Evolutionary conservation across 2,329 filamentous ascomycete species (phyloP).

Genomic region (Chaetomiaceae sp.): DNA sequence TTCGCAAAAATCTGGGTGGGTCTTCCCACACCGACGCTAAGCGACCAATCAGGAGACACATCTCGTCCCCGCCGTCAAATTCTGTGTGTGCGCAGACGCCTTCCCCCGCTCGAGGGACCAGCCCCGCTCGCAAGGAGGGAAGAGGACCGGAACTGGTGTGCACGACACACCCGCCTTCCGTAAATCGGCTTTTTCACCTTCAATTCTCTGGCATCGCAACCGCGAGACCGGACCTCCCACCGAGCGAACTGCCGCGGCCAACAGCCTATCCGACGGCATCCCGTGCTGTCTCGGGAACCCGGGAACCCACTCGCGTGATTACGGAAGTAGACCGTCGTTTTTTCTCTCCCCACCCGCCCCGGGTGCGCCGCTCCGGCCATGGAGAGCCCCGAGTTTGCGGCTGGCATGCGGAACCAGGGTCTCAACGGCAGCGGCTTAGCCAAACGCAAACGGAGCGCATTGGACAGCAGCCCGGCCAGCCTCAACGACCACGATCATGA

Average conservation of each 20-base stretch:
- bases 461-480: constrained; percentile 60
- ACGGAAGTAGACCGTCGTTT: constrained; percentile 4
- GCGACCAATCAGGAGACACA: neutral
- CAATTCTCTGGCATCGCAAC: constrained; percentile 25
- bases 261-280: constrained; percentile 21
- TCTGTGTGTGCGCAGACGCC: neutral
- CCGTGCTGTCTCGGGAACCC: constrained; percentile 22
- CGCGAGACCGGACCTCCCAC: constrained; percentile 29
- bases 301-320: constrained; percentile 17
- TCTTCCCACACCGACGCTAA: neutral
- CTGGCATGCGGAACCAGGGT: constrained; percentile 39
- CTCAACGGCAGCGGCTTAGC: constrained; percentile 35
- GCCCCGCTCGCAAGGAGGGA: neutral
- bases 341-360: constrained; percentile 9
- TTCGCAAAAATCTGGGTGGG: neutral
- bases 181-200: constrained; percentile 29
- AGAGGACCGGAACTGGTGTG: neutral
- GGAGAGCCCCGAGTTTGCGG: constrained; percentile 36
- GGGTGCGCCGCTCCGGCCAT: constrained; percentile 23
- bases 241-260: constrained; percentile 23
- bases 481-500: constrained; percentile 57
- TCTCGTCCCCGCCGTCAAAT: constrained; percentile 6
- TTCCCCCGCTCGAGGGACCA: constrained; percentile 14
- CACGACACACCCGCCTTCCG: constrained; percentile 22
- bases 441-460: constrained; percentile 58